Evolutionary conservation across 2,329 filamentous ascomycete species (phyloP).

Genomic region (Berkeleyomyces basicola): DNA sequence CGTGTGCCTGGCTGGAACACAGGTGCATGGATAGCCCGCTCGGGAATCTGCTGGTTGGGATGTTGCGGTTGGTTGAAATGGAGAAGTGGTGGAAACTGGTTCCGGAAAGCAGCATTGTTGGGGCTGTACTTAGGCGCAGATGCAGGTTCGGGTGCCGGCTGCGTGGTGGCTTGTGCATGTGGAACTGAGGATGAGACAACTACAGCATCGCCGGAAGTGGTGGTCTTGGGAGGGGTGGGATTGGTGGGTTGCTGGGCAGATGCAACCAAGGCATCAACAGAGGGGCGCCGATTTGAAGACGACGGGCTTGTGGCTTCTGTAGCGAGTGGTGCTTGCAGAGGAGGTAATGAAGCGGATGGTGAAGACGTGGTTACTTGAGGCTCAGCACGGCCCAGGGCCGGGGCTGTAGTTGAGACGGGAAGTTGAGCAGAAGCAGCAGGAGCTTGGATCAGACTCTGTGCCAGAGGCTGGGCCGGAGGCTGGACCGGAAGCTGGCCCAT

Average conservation of each 20-base stretch:
- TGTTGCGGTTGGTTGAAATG: not conserved
- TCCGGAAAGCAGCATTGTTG: not conserved
- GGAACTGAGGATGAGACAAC: not conserved
- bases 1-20: conserved; percentile 52
- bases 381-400: not conserved
- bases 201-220: not conserved
- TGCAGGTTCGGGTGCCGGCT: conserved; percentile 40
- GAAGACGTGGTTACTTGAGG: not conserved
- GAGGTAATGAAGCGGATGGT: not conserved
- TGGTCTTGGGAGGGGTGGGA: not conserved
- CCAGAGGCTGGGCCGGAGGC: not conserved
- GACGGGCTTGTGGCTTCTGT: not conserved
- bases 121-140: conserved; percentile 35
- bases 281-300: not conserved
- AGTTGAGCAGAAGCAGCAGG: not conserved
- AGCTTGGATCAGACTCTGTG: not conserved
- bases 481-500: not conserved
- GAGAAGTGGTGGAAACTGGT: not conserved
- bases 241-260: not conserved
- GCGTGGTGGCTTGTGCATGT: conserved; percentile 18
- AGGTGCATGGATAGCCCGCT: conserved; percentile 77
- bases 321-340: not conserved
- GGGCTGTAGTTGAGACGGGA: not conserved
- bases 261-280: not conserved
- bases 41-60: conserved; percentile 53